These are phyloP conservation scores for Elongisporangium senticosum DNA, from an alignment of 352 stramenopile genomes.

Conservation along the genomic window DNA sequence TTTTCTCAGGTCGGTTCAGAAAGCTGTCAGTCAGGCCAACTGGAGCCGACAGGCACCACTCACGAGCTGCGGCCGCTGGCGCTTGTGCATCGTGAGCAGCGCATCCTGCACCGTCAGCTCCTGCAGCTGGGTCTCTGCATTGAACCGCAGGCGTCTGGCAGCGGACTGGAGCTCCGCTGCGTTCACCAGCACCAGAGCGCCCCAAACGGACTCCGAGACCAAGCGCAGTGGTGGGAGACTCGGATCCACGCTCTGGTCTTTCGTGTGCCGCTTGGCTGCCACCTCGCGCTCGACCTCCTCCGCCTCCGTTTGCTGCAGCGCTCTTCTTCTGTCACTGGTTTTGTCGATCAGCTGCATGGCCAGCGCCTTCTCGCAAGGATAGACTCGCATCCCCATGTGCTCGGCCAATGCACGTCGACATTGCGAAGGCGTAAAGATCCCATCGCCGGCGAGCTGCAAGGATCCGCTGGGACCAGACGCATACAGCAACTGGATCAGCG, in stretches of 20 bases:
- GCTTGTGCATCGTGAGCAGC: not conserved
- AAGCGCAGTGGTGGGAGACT: not conserved
- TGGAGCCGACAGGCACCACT: not conserved
- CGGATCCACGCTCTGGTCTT: not conserved
- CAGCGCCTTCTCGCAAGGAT: not conserved
- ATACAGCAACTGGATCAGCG: constrained; percentile 45
- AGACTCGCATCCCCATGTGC: not conserved
- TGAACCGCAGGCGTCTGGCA: not conserved
- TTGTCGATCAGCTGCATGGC: not conserved
- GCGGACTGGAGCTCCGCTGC: not conserved
- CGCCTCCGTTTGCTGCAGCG: not conserved
- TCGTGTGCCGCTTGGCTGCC: not conserved
- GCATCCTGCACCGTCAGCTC: not conserved
- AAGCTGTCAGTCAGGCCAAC: not conserved
- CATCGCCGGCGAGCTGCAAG: constrained; percentile 33
- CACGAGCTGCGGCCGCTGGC: not conserved
- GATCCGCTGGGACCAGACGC: constrained; percentile 39
- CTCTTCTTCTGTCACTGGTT: not conserved
- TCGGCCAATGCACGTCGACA: not conserved
- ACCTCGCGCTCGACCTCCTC: not conserved
- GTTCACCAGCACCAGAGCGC: not conserved
- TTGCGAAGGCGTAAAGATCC: not conserved
- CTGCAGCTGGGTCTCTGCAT: not conserved
- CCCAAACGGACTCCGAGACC: not conserved
- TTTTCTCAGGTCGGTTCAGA: not conserved